Evolutionary conservation across 2,329 filamentous ascomycete genomes (phyloP), one percentile per base, ranked within the genome.

Genomic region (Phialophora macrospora): DNA sequence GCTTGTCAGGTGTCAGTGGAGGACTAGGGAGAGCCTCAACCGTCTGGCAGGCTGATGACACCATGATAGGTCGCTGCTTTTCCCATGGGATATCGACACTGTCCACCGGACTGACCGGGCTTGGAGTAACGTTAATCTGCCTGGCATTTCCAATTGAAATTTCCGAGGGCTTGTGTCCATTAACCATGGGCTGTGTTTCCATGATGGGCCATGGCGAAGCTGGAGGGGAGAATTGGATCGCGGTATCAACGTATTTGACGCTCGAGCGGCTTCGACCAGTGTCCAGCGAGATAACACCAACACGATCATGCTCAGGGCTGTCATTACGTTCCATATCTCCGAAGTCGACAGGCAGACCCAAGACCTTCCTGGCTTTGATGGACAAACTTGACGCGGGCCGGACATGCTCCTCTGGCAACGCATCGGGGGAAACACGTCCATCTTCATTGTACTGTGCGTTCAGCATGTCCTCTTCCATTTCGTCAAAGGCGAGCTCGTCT

Each of bases 401-500:
- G 17, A 68, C 38, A 28, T 69, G 63, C 69, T 81, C 80, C 65
- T 81, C 80, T 6, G 79, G 78, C 32, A 81, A 73, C 4, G 77
- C 77, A 60, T 77, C 76, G 8, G 77, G 78, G 9, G 79, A 80
- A 4, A 74, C 85, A 44, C 88, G 86, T 1, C 88, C 88, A 57
- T 92, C 90, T 52, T 89, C 85, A 68, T 93, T 88, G 41, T 90
- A 89, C 68, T 90, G 81, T 62, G 87, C 85, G 51, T 86, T 83
- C 44, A 81, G 80, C 60, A 81, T 71, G 68, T 82, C 80, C 54
- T 82, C 82, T 34, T 93, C 91, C 63, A 94, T 91, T 67, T 91
- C 90, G 64, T 93, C 91, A 68, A 97, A 90, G 68, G 91, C 89
- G 62, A 99, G 84, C 79, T 99, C 95, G 72, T 98, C 93, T 0